Evolutionary conservation across 441 rosid species (phyloP).

Genomic region (Jatropha multifida): DNA sequence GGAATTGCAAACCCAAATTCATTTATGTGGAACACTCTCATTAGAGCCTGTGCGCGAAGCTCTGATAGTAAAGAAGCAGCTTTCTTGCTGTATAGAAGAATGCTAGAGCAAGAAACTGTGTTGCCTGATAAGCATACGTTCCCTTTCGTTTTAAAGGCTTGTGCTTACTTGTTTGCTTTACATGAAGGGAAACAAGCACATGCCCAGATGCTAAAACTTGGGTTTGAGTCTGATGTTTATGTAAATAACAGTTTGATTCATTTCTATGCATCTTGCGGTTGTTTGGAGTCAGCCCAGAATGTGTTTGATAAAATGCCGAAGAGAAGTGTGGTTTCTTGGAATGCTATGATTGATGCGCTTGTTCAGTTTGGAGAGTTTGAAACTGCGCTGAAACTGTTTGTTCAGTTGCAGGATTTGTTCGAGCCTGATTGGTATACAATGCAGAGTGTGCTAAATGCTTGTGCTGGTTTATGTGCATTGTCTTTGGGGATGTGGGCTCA

Average conservation of each 20-base stretch:
- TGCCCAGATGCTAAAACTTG: slow-evolving; percentile 51
- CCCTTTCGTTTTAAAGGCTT: slow-evolving; percentile 69
- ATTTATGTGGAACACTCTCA: slow-evolving; percentile 64
- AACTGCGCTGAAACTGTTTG: slow-evolving; percentile 51
- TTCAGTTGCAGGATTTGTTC: slow-evolving; percentile 50
- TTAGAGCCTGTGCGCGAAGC: slow-evolving; percentile 56
- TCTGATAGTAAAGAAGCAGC: slow-evolving; percentile 39
- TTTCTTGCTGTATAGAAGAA: slow-evolving; percentile 45
- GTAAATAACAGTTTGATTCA: slow-evolving; percentile 62
- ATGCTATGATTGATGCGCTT: slow-evolving; percentile 69
- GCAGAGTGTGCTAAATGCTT: slow-evolving; percentile 56
- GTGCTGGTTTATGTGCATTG: slow-evolving; percentile 58
- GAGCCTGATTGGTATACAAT: slow-evolving; percentile 68
- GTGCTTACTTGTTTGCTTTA: slow-evolving; percentile 41
- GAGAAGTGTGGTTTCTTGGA: slow-evolving; percentile 67
- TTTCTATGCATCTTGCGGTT: slow-evolving; percentile 42
- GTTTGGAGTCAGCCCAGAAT: slow-evolving; percentile 53
- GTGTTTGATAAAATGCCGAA: slow-evolving; percentile 63
- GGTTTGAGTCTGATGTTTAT: slow-evolving; percentile 50
- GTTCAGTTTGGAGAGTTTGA: slow-evolving; percentile 57
- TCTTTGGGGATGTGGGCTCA: slow-evolving; percentile 57
- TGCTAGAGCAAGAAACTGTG: slow-evolving; percentile 49
- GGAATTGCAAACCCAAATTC: slow-evolving; percentile 50
- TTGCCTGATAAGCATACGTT: slow-evolving; percentile 69
- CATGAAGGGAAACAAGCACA: slow-evolving; percentile 52